Evolutionary conservation across 2,329 filamentous ascomycete species (phyloP), one percentile per base, ranked within the genome.

Genomic region (Fonsecaea nubica): DNA sequence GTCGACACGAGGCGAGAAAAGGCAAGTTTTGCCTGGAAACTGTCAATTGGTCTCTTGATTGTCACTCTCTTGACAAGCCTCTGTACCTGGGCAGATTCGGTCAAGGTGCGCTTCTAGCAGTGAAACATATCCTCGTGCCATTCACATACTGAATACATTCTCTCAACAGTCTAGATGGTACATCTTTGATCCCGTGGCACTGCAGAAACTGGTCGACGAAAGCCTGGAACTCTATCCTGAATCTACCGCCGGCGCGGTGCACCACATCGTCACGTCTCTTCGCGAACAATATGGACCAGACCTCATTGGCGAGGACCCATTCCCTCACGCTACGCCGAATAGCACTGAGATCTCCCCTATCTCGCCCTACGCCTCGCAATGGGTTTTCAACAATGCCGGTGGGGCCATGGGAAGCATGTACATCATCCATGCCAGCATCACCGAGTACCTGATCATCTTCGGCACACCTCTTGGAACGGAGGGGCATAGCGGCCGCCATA

Each of bases 371-470:
- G 18, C 50, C 75, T 86, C 92, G 78, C 88, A 93, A 77, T 95
- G 91, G 91, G 82, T 94, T 62, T 93, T 94, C 74, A 95, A 93
- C 82, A 94, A 94, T 75, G 91, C 91, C 58, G 91, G 91, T 57
- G 91, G 91, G 63, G 91, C 91, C 61, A 94, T 94, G 91, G 92
- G 92, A 59, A 89, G 85, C 75, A 93, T 94, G 91, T 91, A 90
- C 77, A 88, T 94, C 68, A 88, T 94, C 73, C 92, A 94, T 76
- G 90, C 91, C 59, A 92, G 87, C 76, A 84, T 97, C 68, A 96
- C 92, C 21, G 93, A 97, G 79, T 96, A 96, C 80, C 83, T 96
- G 72, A 95, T 96, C 78, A 89, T 96, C 80, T 96, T 95, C 77
- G 92, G 92, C 77, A 92, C 91, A 1, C 85, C 91, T 9, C 80